phyloP scores from a whole-genome alignment of 2,329 filamentous ascomycete species.

The Fusarium gaditjirri region DNA sequence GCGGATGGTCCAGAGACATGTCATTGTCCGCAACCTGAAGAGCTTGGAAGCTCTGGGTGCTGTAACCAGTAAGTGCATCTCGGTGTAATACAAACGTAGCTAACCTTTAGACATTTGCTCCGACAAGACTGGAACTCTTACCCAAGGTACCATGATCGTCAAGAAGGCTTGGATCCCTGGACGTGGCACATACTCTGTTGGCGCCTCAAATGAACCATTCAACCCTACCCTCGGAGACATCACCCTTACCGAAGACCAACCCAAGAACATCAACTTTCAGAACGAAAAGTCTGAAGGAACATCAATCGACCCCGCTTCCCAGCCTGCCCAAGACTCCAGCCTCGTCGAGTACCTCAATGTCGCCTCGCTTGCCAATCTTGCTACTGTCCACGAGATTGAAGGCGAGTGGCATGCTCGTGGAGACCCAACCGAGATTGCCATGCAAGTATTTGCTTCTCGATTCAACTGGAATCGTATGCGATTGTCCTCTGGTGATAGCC shows the following conservation, averaged over 20 bases:
- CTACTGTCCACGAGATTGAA: constrained; percentile 66
- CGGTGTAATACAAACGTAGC: neutral
- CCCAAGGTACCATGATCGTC: constrained; percentile 64
- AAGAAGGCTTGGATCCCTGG: constrained; percentile 63
- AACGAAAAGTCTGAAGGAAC: constrained; percentile 44
- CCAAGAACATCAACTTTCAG: constrained; percentile 50
- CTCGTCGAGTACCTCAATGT: constrained; percentile 69
- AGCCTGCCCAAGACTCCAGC: constrained; percentile 57
- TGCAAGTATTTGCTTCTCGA: constrained; percentile 77
- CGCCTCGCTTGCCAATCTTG: constrained; percentile 73
- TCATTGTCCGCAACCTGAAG: constrained; percentile 63
- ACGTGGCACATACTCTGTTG: constrained; percentile 58
- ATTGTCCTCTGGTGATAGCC: constrained; percentile 60
- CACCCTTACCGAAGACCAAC: constrained; percentile 50
- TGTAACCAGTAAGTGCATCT: constrained; percentile 55
- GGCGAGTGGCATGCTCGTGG: constrained; percentile 71
- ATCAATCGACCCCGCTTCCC: constrained; percentile 40
- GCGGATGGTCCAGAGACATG: constrained; percentile 62
- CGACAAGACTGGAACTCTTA: constrained; percentile 67
- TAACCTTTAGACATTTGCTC: constrained; percentile 60
- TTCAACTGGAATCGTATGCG: constrained; percentile 71
- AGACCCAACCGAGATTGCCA: constrained; percentile 75
- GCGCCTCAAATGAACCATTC: constrained; percentile 64
- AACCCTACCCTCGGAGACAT: constrained; percentile 65
- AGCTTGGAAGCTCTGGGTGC: constrained; percentile 67